Conservation (phyloP, 164 flowering plant genomes). For the Umbilicus rupestris region DNA sequence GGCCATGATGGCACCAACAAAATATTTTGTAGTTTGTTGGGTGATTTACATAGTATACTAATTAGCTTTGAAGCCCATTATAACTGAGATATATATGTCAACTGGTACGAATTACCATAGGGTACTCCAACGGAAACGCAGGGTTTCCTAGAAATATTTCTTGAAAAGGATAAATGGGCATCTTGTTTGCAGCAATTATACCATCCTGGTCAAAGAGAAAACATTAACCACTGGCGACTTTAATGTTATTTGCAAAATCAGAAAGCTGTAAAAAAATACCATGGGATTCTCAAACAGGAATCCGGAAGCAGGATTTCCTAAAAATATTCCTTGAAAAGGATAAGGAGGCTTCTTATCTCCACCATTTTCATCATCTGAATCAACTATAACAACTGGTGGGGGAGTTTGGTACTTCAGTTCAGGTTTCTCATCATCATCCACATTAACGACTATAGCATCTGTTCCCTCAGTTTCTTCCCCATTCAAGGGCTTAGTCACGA, state of each 20-base stretch:
- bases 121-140: neutral
- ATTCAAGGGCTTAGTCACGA: slow-evolving; percentile 5
- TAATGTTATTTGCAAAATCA: neutral
- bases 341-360: slow-evolving; percentile 3
- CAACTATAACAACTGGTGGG: neutral
- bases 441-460: slow-evolving; percentile 15
- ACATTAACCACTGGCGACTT: neutral
- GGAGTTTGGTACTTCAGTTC: neutral
- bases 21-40: neutral
- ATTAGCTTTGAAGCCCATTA: neutral
- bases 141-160: neutral
- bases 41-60: neutral
- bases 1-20: neutral
- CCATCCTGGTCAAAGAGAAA: slow-evolving; percentile 1
- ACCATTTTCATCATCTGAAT: slow-evolving; percentile 5
- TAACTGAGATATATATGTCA: neutral
- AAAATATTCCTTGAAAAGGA: slow-evolving; percentile 1
- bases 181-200: neutral
- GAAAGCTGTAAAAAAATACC: neutral
- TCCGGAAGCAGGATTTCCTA: slow-evolving; percentile 1
- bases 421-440: slow-evolving; percentile 17
- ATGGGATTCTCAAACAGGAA: neutral
- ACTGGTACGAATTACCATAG: neutral
- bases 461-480: slow-evolving; percentile 7
- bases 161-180: neutral